Evolutionary conservation across 495 filamentous ascomycete genomes (phyloP).

Genomic region (Daldinia concentrica): DNA sequence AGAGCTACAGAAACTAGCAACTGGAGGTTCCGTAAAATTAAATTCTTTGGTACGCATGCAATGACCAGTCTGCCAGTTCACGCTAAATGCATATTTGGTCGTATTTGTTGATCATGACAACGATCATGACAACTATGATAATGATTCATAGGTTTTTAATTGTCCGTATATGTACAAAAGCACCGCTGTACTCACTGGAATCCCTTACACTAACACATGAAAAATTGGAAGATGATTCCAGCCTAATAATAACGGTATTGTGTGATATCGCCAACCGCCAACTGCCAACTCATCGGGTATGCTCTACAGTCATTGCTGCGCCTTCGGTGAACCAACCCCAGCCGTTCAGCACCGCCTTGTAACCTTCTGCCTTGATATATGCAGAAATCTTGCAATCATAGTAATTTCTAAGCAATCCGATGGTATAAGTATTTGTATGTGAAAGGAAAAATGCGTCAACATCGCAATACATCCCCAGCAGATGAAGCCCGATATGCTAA

Average conservation of each 20-base stretch:
- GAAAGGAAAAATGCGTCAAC: constrained; percentile 12
- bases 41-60: background rate
- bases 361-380: constrained; percentile 9
- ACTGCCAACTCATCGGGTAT: constrained; percentile 1
- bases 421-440: constrained; percentile 1
- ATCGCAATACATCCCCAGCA: constrained; percentile 4
- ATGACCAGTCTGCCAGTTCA: background rate
- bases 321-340: constrained; percentile 13
- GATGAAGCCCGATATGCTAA: constrained; percentile 17
- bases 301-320: constrained; percentile 5
- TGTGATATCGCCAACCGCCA: constrained; percentile 22
- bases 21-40: background rate
- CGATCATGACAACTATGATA: background rate
- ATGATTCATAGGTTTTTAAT: background rate
- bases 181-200: constrained; percentile 30
- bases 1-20: background rate
- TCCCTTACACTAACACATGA: constrained; percentile 14
- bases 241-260: constrained; percentile 4
- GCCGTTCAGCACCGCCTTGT: constrained; percentile 8
- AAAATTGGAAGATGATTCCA: constrained; percentile 15
- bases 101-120: background rate
- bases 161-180: constrained; percentile 24
- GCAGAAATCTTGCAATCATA: constrained; percentile 23
- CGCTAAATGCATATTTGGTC: constrained; percentile 1
- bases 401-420: constrained; percentile 16